phyloP scores from a whole-genome alignment of 2,329 filamentous ascomycete species.

The Ampelomyces quisqualis region DNA sequence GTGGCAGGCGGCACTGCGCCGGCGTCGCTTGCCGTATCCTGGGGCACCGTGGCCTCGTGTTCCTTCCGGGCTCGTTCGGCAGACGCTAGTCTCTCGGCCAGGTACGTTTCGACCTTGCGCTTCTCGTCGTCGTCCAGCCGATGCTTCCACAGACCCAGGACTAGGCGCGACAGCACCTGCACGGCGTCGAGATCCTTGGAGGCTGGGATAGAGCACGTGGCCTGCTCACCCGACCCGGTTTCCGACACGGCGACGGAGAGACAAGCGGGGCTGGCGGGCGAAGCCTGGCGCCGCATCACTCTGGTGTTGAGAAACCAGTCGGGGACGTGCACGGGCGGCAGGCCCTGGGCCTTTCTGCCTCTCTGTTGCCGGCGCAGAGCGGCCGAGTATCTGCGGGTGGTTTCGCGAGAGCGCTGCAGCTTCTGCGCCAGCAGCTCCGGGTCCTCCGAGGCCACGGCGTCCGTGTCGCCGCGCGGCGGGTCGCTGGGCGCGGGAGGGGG shows the following conservation, averaged over 20 bases:
- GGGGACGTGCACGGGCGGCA: constrained; percentile 54
- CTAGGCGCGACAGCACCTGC: constrained; percentile 25
- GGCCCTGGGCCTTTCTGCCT: constrained; percentile 34
- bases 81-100: constrained; percentile 15
- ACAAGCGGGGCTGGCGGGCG: constrained; percentile 13
- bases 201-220: constrained; percentile 23
- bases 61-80: constrained; percentile 7
- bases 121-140: constrained; percentile 27
- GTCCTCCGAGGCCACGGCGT: constrained; percentile 30
- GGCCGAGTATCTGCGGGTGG: constrained; percentile 37
- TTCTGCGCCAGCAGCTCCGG: constrained; percentile 40
- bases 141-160: constrained; percentile 26
- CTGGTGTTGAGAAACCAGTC: constrained; percentile 58
- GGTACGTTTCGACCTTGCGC: constrained; percentile 23
- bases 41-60: no score
- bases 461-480: constrained; percentile 24
- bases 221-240: constrained; percentile 27
- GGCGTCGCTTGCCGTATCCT: neutral
- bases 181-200: constrained; percentile 21
- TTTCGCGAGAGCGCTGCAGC: constrained; percentile 39
- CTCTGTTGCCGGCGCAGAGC: constrained; percentile 39
- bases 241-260: constrained; percentile 29
- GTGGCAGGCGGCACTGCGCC: neutral
- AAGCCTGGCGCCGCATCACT: constrained; percentile 46
- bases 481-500: constrained; percentile 28